These are phyloP conservation scores for Colletotrichum karsti DNA, from an alignment of 2,329 filamentous ascomycete genomes.

Conservation along the genomic window DNA sequence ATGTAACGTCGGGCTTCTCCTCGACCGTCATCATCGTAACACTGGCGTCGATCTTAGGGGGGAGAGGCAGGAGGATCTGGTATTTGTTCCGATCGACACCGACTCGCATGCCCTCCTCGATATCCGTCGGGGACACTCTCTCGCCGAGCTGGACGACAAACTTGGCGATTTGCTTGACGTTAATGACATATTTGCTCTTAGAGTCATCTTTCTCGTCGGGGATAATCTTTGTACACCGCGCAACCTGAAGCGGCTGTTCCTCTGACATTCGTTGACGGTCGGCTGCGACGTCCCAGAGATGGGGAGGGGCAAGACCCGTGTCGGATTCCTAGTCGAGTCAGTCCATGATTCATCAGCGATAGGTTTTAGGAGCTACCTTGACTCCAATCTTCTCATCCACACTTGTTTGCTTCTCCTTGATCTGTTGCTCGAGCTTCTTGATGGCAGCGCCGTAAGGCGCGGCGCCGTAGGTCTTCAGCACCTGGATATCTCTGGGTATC, in stretches of 20 bases:
- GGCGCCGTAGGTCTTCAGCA: slow-evolving; percentile 98
- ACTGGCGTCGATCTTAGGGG: slow-evolving; percentile 97
- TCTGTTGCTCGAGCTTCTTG: slow-evolving; percentile 98
- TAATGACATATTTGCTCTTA: slow-evolving; percentile 99
- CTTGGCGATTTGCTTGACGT: slow-evolving; percentile 99
- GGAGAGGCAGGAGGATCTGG: slow-evolving; percentile 94
- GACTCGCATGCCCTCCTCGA: slow-evolving; percentile 98
- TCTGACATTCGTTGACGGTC: slow-evolving; percentile 98
- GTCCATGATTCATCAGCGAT: slow-evolving; percentile 7
- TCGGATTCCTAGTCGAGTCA: slow-evolving; percentile 80
- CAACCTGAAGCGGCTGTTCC: slow-evolving; percentile 97
- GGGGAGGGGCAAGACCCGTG: slow-evolving; percentile 95
- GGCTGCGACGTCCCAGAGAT: slow-evolving; percentile 98
- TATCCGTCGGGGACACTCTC: slow-evolving; percentile 96
- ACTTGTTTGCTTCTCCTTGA: slow-evolving; percentile 98
- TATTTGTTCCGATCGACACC: slow-evolving; percentile 99
- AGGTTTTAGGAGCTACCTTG: slow-evolving; percentile 62
- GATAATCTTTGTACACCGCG: slow-evolving; percentile 99
- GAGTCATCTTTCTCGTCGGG: slow-evolving; percentile 94
- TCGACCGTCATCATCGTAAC: slow-evolving; percentile 99
- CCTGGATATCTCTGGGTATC: slow-evolving; percentile 87
- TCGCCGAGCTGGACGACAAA: slow-evolving; percentile 98
- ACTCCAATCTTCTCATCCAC: slow-evolving; percentile 98
- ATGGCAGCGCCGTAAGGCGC: slow-evolving; percentile 93
- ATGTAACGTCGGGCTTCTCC: slow-evolving; percentile 99